Base-by-base conservation (phyloP, 345 rosid genomes). In the Syzygium oleosum region DNA sequence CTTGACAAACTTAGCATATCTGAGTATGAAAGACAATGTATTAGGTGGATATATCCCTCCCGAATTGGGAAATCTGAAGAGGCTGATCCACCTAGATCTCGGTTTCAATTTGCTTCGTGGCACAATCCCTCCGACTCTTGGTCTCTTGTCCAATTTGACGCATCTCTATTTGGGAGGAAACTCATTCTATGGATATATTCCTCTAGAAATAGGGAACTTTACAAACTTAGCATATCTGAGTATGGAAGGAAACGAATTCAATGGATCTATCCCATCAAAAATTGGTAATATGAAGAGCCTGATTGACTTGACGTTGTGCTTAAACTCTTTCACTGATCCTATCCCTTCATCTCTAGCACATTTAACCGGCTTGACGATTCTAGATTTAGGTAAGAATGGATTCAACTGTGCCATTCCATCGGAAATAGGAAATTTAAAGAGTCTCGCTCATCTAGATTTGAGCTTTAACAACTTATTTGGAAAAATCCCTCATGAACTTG, bases 391-490 rank as follows among this genome's bases (percentile, higher is more conserved):
- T 2, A 29, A 11, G 1, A 89, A 89, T 84, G 9, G 34, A 8
- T 49, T 89, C 7, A 21, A 23, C 12, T 38, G 88, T 52, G 31
- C 23, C 15, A 89, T 88, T 22, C 87, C 90, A 41, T 22, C 34
- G 0, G 22, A 58, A 21, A 54, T 46, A 25, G 52, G 85, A 84
- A 13, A n/a, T 3, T 46, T 29, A 51, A 4, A 27, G 51, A 61
- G 9, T 61, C 73, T 61, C 2, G 0, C 0, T 16, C 29, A n/a
- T 61, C 73, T 61, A n/a, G 73, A 61, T 61, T 61, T 61, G 73
- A 65, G 19, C 38, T 13, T 5, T 2, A 15, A 15, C 9, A 16
- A 15, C 78, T 29, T 63, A 5, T 29, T 16, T 0, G 41, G 41
- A 34, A 29, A 63, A 61, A 61, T 61, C 73, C 73, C 38, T 61